Evolutionary conservation across 352 stramenopile species (phyloP), one percentile per base, ranked within the genome.

Genomic region (Phytopythium sindhum): DNA sequence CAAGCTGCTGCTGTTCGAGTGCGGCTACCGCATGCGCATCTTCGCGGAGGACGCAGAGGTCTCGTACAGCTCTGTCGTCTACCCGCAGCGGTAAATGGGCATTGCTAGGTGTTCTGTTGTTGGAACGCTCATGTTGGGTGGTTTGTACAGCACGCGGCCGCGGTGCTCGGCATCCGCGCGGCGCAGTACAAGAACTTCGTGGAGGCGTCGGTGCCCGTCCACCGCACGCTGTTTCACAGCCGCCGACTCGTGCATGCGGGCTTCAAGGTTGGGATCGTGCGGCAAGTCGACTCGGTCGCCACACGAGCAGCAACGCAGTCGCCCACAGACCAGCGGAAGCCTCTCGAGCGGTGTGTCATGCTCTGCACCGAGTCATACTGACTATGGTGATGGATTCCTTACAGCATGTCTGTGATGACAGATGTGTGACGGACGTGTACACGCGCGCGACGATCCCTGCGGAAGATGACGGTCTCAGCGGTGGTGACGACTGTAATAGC

Each of bases 1-100:
- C 52, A 73, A 72, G 26, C 64, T 93, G 52, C 72, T 95, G 61
- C 63, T 91, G 33, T 82, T 95, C 33, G 81, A 95, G 70, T 92
- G 81, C 63, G 88, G 86, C 31, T 96, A 96, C 60, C 83, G 83
- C 63, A 89, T 90, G 69, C 72, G 83, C 6, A 73, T 93, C 28
- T 96, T 96, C 56, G 83, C 73, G 4, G 50, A 87, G 10, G 88
- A 93, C 65, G 88, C 86, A 1, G 69, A 89, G 60, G 73, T 77
- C 2, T 26, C 24, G 5, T n/a, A 19, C 28, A 14, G 50, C 45
- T 2, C 8, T 35, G 8, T 35, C 44, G 35, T 39, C 14, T 19
- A 31, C 12, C 0, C 28, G 51, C 3, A 39, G 51, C 29, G 9
- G 14, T 10, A 57, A 21, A 4, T 23, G 11, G 12, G 2, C 24